Evolutionary conservation across 2,329 filamentous ascomycete genomes (phyloP).

Genomic region (Fusarium sp.): DNA sequence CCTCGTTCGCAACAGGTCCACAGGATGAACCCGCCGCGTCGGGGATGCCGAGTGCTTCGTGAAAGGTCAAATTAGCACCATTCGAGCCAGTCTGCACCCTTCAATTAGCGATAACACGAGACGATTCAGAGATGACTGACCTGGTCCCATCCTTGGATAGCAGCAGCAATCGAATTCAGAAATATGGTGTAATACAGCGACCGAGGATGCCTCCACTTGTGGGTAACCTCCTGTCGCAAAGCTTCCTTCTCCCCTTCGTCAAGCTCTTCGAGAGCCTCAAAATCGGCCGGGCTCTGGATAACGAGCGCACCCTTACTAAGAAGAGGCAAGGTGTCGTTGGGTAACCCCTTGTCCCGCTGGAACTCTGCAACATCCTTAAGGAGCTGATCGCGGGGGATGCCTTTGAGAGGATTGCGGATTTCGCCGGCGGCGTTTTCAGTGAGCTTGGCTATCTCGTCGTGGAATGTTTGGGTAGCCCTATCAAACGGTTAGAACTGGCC

Average conservation of each 20-base stretch:
- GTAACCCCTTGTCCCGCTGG: conserved; percentile 60
- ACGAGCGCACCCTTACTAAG: conserved; percentile 47
- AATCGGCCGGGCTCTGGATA: conserved; percentile 56
- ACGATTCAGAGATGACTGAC: not conserved
- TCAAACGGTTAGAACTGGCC: not conserved
- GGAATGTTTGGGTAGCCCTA: not conserved
- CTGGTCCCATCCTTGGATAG: conserved; percentile 72
- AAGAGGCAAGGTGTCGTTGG: conserved; percentile 56
- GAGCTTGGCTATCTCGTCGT: not conserved
- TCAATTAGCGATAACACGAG: conserved; percentile 41
- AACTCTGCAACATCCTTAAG: conserved; percentile 67
- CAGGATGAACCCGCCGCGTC: conserved; percentile 46
- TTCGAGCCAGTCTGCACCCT: conserved; percentile 67
- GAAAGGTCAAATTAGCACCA: conserved; percentile 71
- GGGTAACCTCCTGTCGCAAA: conserved; percentile 57
- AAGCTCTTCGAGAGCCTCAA: conserved; percentile 60
- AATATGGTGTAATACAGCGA: conserved; percentile 56
- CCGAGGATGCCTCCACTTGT: conserved; percentile 63
- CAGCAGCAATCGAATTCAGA: conserved; percentile 66
- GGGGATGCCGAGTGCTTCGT: conserved; percentile 53
- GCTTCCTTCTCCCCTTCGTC: conserved; percentile 55
- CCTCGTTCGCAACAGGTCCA: conserved; percentile 49
- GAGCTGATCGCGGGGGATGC: conserved; percentile 63
- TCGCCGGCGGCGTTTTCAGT: not conserved
- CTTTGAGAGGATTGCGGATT: conserved; percentile 39